Percentiles rank a stretch among this genome's conserved stretches.
Evolutionary conservation across 352 stramenopile species (phyloP).

Genomic region (Globisporangium spiculum): DNA sequence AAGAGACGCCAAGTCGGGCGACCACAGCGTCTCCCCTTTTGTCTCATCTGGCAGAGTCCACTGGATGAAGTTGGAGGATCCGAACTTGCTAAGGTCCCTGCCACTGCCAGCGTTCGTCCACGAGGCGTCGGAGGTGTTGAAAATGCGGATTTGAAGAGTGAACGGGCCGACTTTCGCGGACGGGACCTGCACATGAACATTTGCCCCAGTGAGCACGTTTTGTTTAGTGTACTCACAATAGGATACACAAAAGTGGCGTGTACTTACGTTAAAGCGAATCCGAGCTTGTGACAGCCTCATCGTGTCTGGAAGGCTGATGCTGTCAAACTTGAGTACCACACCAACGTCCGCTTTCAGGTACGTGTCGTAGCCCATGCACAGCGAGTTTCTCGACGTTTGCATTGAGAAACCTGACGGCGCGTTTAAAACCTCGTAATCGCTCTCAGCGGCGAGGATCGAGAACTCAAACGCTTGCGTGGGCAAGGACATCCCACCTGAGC

Average conservation of each 20-base stretch:
- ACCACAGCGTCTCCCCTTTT: constrained; percentile 24
- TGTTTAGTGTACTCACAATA: background rate
- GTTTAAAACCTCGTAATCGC: constrained; percentile 9
- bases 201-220: background rate
- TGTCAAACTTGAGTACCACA: constrained; percentile 17
- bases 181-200: constrained; percentile 15
- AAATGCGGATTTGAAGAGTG: constrained; percentile 30
- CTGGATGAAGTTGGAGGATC: constrained; percentile 21
- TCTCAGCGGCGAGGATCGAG: background rate
- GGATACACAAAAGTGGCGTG: background rate
- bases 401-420: constrained; percentile 2
- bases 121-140: constrained; percentile 16
- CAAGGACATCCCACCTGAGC: background rate
- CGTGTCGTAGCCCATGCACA: constrained; percentile 33
- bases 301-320: constrained; percentile 26
- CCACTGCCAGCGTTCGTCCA: constrained; percentile 3
- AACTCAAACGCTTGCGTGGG: constrained; percentile 3
- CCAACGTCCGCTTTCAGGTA: constrained; percentile 22
- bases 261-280: constrained; percentile 32
- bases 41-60: constrained; percentile 30
- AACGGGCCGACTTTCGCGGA: constrained; percentile 44
- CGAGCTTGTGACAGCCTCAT: constrained; percentile 25
- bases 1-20: constrained; percentile 29
- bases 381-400: constrained; percentile 16
- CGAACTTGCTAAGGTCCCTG: constrained; percentile 15